Base-by-base conservation (phyloP, 345 rosid genomes). In the Salix arbutifolia region DNA sequence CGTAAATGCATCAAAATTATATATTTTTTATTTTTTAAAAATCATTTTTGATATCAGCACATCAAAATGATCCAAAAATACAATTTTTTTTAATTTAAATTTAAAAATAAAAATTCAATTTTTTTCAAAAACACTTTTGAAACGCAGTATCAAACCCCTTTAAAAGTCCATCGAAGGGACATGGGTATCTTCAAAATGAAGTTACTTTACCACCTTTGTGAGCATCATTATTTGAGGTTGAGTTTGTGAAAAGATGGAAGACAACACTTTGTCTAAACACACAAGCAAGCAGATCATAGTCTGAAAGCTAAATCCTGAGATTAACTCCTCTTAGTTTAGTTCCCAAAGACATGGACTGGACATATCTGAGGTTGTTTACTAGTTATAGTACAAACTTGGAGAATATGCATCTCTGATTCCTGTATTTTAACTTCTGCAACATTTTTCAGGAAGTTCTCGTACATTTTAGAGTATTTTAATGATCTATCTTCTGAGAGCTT, bases 391-490 rank as follows among this genome's bases (percentile, higher is more conserved):
- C 31, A 44, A 14, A 13, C 58, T 13, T 40, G 14, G 10, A 46
- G 72, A 69, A 44, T 25, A 69, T 69, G 72, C 72, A 69, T 40
- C 25, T 44, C 8, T 35, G 48, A 68, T 68, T 4, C 71, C 28
- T 17, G 13, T 8, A 8, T 17, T 65, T 65, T 53, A 58, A 58
- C 14, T 12, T 58, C 62, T 58, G 13, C 28, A 58, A 0, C 6
- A 33, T 33, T 58, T 58, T 58, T 25, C n/a, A 46, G 37, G 12
- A 14, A 70, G 14, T 46, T 70, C 37, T 28, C 19, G 11, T 21
- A 21, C 23, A 38, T 35, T n/a, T 11, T n/a, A n/a, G 62, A 56
- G 30, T 25, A 26, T 14, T 42, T 30, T 12, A 31, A 26, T n/a
- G 30, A 38, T 31, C 30, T 64, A 17, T 46, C 38, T 46, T 42